Evolutionary conservation across 1,139 yeast species (phyloP).

Genomic region (Lodderomyces margitis): DNA sequence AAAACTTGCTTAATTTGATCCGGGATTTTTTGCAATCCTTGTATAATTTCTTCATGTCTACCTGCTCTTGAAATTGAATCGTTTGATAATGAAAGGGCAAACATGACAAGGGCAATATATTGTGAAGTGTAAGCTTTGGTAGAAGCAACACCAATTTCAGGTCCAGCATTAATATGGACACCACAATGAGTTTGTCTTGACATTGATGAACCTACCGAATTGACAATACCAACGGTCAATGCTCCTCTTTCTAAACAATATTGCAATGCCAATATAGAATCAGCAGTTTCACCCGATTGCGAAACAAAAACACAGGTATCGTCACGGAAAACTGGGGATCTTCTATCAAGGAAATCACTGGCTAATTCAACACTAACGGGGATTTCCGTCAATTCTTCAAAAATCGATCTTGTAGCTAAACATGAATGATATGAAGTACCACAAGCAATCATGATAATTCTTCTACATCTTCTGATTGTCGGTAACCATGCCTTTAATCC

Average conservation of each 20-base stretch:
- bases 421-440: conserved; percentile 99
- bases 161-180: conserved; percentile 99
- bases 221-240: conserved; percentile 92
- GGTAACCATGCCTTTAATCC: conserved; percentile 85
- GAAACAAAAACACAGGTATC: conserved; percentile 97
- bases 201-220: conserved; percentile 91
- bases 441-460: conserved; percentile 98
- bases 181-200: conserved; percentile 98
- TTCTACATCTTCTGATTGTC: conserved; percentile 89
- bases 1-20: conserved; percentile 80
- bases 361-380: conserved; percentile 97
- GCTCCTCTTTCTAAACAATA: conserved; percentile 98
- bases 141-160: conserved; percentile 99
- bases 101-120: conserved; percentile 94
- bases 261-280: conserved; percentile 93
- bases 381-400: conserved; percentile 94
- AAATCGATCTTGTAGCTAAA: conserved; percentile 92
- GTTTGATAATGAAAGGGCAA: conserved; percentile 90
- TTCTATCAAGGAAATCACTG: conserved; percentile 94
- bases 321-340: conserved; percentile 95
- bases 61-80: conserved; percentile 75
- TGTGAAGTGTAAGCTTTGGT: conserved; percentile 99
- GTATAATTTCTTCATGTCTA: conserved; percentile 84
- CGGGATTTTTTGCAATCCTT: conserved; percentile 82
- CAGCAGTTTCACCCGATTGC: conserved; percentile 99